These are phyloP conservation scores for Mucor irregularis DNA, from an alignment of 371 early-diverging fungal genomes.

Conservation along the genomic window DNA sequence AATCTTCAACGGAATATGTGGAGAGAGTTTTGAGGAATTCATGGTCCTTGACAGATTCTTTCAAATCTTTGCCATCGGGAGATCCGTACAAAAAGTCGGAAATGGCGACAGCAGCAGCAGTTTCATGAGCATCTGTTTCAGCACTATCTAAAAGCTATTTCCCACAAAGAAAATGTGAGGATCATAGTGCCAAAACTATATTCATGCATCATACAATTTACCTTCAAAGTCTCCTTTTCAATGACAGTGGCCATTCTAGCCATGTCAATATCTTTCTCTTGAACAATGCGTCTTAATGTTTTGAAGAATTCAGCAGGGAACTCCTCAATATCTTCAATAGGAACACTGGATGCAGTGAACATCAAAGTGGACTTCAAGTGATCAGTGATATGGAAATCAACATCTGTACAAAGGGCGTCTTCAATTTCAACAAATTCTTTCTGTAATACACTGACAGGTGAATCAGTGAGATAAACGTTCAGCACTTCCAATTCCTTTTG, in stretches of 20 bases:
- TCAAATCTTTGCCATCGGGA: slow-evolving; percentile 53
- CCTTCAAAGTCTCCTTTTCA: slow-evolving; percentile 59
- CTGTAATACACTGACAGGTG: slow-evolving; percentile 63
- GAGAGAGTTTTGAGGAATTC: slow-evolving; percentile 50
- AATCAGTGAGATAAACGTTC: slow-evolving; percentile 63
- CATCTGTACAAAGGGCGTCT: slow-evolving; percentile 68
- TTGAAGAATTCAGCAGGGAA: slow-evolving; percentile 48
- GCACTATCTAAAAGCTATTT: slow-evolving; percentile 38
- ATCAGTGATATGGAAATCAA: slow-evolving; percentile 55
- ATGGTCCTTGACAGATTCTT: slow-evolving; percentile 48
- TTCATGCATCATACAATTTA: slow-evolving; percentile 7
- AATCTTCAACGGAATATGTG: slow-evolving; percentile 47
- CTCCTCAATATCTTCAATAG: slow-evolving; percentile 62
- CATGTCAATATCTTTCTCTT: slow-evolving; percentile 65
- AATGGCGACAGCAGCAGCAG: slow-evolving; percentile 46
- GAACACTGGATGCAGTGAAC: slow-evolving; percentile 60
- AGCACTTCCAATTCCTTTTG: slow-evolving; percentile 51
- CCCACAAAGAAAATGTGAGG: background rate
- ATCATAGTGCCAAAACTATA: background rate
- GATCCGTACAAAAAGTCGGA: slow-evolving; percentile 66
- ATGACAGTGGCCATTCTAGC: slow-evolving; percentile 61
- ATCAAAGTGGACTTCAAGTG: slow-evolving; percentile 58
- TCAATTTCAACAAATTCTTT: slow-evolving; percentile 72
- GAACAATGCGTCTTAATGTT: slow-evolving; percentile 48
- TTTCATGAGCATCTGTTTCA: slow-evolving; percentile 52